A percentile compares a stretch with the other conserved stretches of the same genome.
phyloP scores from a whole-genome alignment of 2,329 filamentous ascomycete species.

The Camillea tinctor region DNA sequence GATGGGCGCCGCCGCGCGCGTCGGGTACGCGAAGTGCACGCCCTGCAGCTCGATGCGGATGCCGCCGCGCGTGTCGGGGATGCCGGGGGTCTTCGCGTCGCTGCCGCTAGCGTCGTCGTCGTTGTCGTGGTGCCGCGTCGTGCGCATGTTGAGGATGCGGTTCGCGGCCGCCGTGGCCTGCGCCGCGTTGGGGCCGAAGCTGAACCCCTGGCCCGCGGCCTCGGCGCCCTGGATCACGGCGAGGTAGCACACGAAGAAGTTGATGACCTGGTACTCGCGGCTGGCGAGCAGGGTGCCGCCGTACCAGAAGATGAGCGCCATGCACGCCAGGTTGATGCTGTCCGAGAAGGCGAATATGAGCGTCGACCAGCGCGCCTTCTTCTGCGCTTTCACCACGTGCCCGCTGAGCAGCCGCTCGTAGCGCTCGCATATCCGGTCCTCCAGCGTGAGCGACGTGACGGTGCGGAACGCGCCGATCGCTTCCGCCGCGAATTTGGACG shows the following conservation, averaged over 20 bases:
- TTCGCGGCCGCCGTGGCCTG: conserved; percentile 60
- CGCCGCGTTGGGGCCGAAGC: conserved; percentile 63
- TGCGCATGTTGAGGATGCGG: conserved; percentile 54
- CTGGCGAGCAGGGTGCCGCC: conserved; percentile 57
- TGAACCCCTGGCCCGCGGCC: conserved; percentile 64
- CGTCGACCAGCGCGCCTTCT: conserved; percentile 60
- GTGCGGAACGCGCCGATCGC: conserved; percentile 73
- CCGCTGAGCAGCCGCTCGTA: conserved; percentile 58
- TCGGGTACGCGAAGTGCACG: conserved; percentile 61
- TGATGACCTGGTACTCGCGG: conserved; percentile 45
- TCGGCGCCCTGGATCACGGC: conserved; percentile 68
- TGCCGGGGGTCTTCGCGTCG: conserved; percentile 24
- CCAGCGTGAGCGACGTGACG: conserved; percentile 68
- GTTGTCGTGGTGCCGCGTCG: conserved; percentile 39
- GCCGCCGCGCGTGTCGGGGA: conserved; percentile 47
- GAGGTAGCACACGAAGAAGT: conserved; percentile 61
- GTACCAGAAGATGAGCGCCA: conserved; percentile 67
- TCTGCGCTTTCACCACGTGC: conserved; percentile 60
- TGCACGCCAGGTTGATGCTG: conserved; percentile 60
- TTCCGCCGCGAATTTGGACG: conserved; percentile 73
- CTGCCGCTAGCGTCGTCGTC: conserved; percentile 4
- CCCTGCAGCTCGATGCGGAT: conserved; percentile 57
- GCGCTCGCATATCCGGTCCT: conserved; percentile 60
- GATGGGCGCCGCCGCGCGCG: conserved; percentile 50
- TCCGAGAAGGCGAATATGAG: conserved; percentile 69